Conservation (phyloP, 371 early-diverging fungal species). For the Saksenaea vasiformis region DNA sequence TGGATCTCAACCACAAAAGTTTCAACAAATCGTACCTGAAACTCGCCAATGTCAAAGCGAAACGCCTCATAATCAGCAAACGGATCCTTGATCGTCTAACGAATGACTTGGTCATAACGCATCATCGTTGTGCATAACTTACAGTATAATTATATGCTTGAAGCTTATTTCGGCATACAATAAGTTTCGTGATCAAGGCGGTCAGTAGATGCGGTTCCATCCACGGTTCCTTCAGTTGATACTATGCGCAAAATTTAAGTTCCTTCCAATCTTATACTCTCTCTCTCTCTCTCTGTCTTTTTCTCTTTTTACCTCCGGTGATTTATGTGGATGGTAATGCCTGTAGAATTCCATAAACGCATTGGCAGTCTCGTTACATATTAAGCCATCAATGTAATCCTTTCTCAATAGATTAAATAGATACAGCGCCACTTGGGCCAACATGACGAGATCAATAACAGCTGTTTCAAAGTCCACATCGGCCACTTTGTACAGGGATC, state of each 20-base stretch:
- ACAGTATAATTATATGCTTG: conserved; percentile 62
- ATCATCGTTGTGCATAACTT: conserved; percentile 4
- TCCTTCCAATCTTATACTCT: neutral
- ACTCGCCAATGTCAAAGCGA: conserved; percentile 52
- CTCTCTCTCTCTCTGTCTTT: neutral
- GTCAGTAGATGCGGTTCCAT: conserved; percentile 65
- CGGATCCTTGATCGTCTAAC: conserved; percentile 61
- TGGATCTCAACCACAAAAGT: neutral
- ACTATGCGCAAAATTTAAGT: conserved; percentile 11
- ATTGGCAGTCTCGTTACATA: conserved; percentile 60
- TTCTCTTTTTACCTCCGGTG: conserved; percentile 43
- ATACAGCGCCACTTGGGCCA: conserved; percentile 58
- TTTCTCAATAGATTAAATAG: conserved; percentile 53
- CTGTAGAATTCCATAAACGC: conserved; percentile 56
- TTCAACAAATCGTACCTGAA: conserved; percentile 41
- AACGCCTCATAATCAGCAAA: conserved; percentile 60
- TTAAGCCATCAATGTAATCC: conserved; percentile 59
- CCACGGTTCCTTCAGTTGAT: conserved; percentile 45
- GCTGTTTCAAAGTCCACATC: conserved; percentile 57
- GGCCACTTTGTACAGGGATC: conserved; percentile 61
- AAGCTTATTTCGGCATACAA: conserved; percentile 58
- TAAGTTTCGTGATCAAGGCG: conserved; percentile 57
- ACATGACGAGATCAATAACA: conserved; percentile 54
- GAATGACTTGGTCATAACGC: neutral
- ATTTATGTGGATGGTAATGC: conserved; percentile 49